Conservation (phyloP, 805 yeast species). For the Yamadazyma takamatsuzukensis region DNA sequence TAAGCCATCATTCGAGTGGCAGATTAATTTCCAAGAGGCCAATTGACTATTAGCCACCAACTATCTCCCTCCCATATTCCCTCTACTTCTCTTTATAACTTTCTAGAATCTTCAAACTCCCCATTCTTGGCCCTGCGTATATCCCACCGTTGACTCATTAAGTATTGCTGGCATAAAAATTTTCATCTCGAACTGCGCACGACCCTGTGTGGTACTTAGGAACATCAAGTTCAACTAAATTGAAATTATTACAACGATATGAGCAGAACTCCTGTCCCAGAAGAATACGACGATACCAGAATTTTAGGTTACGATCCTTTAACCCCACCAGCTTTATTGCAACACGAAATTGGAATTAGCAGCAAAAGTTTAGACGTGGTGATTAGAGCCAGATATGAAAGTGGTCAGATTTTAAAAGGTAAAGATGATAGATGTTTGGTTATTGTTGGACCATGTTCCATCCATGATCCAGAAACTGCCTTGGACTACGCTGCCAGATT, state of each 20-base stretch:
- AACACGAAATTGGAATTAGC: conserved; percentile 75
- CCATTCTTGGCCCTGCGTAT: too few relatives aligned
- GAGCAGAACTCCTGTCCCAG: conserved; percentile 52
- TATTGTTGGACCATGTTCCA: conserved; percentile 95
- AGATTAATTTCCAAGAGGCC: too few relatives aligned
- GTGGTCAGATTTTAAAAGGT: conserved; percentile 71
- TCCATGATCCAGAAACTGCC: conserved; percentile 93
- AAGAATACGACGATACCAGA: conserved; percentile 72
- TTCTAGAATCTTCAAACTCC: too few relatives aligned
- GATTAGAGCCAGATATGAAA: conserved; percentile 69
- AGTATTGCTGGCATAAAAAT: not conserved
- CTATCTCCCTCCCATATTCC: too few relatives aligned
- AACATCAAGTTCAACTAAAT: too few relatives aligned
- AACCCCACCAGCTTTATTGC: conserved; percentile 91
- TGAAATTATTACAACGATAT: too few relatives aligned
- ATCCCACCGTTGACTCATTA: too few relatives aligned
- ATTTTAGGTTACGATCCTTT: conserved; percentile 90
- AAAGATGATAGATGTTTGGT: conserved; percentile 83
- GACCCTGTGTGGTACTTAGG: too few relatives aligned
- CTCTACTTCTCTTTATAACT: too few relatives aligned
- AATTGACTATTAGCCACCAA: too few relatives aligned
- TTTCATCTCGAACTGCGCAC: not conserved
- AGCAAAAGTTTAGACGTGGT: conserved; percentile 59
- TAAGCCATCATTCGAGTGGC: too few relatives aligned
- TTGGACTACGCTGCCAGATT: conserved; percentile 78